Evolutionary conservation across 768 basidiomycete species (phyloP), one percentile per base, ranked within the genome.

Genomic region (Sistotremastrum niveocremeum): DNA sequence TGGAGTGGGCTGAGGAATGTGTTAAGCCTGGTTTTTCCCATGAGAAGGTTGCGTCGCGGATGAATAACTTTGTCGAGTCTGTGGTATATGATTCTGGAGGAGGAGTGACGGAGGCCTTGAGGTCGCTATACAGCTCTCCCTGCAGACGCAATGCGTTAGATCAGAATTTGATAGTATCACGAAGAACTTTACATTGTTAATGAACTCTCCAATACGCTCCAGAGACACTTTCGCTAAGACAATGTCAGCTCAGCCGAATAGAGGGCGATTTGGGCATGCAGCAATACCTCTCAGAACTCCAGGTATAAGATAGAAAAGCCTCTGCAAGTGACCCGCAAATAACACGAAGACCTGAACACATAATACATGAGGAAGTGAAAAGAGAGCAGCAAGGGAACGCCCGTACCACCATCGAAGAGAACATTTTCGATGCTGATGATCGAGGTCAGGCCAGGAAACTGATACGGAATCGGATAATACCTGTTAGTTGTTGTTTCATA

Each of bases 331-430:
- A 32, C 56, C 56, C 34, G 62, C 56, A 7, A 69, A 50, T 34
- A 62, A 50, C 37, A 64, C 65, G 49, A 69, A 69, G 8, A 67
- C 20, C 20, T 20, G n/a, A n/a, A n/a, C n/a, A n/a, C n/a, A n/a
- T n/a, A n/a, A n/a, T n/a, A n/a, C n/a, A n/a, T n/a, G n/a, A 46
- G 70, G n/a, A n/a, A n/a, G n/a, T n/a, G n/a, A n/a, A n/a, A n/a
- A n/a, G n/a, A n/a, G n/a, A n/a, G n/a, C n/a, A 20, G 20, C 20
- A 20, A 20, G 20, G 20, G 20, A 20, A 20, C 65, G 9, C 63
- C 57, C 50, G 67, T 61, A 46, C 59, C 20, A 20, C 20, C 20
- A 20, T 61, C 1, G 60, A 58, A 53, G 63, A 65, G 7, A 65
- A 60, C 9, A 39, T 30, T 5, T 42, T 29, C 3, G 52, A 49